Evolutionary conservation across 306 rosid species (phyloP), one percentile per base, ranked within the genome.

Genomic region (Gastrolobium villosum): DNA sequence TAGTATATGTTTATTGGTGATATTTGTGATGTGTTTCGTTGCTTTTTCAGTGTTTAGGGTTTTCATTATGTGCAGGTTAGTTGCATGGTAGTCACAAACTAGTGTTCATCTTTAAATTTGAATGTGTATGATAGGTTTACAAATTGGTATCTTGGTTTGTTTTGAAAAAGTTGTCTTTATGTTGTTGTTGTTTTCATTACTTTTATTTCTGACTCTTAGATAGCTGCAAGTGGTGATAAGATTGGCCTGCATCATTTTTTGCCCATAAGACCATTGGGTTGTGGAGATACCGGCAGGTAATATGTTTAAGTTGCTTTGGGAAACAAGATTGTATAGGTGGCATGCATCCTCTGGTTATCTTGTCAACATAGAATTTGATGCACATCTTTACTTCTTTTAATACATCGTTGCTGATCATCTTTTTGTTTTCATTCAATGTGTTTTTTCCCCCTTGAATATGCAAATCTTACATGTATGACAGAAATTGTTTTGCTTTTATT

Each of bases 271-370:
- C 97, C 97, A 4, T 85, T 94, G 89, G 99, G 99, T 60, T 88
- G 90, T 79, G 99, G 99, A 78, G 97, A 92, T 78, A 94, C 97
- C 61, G 97, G 99, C 86, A 94, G 99, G 99, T 92, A 89, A 36
- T 20, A 20, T 20, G 26, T 20, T 20, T 20, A 20, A 20, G 26
- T 20, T 20, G 26, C 26, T 20, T 26, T 44, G 28, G 72, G 72
- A 7, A 2, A 44, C 40, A 44, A 43, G 3, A 44, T 66, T 44
- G 5, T 32, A 65, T 57, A 14, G 52, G 26, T 60, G 10, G 20
- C 50, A 53, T 56, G 10, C 28, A 20, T 59, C 14, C 15, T 2
- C 60, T 5, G 5, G 41, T 69, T 6, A 50, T 81, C 66, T 14
- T 60, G 10, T 45, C 56, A 10, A 46, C 45, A 14, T 63, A 66